Percentiles rank a stretch among this genome's conserved stretches.
Evolutionary conservation across 1,284 basidiomycete species (phyloP).

Genomic region (Trametes sp.): DNA sequence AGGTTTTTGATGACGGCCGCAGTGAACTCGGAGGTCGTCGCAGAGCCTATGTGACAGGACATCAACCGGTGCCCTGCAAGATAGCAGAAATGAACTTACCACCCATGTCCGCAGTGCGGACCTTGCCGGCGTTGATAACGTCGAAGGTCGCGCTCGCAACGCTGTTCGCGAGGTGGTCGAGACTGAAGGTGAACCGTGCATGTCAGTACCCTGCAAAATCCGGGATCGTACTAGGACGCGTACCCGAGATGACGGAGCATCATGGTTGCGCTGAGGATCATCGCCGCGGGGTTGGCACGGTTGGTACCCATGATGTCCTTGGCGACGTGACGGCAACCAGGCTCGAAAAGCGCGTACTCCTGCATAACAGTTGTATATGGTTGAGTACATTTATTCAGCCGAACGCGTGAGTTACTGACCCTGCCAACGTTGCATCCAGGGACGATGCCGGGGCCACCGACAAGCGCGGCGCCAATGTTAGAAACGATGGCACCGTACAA

Average conservation of each 20-base stretch:
- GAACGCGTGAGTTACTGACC: slow-evolving; percentile 52
- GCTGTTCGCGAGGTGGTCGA: slow-evolving; percentile 94
- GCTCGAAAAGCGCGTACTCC: slow-evolving; percentile 99
- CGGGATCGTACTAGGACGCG: slow-evolving; percentile 34
- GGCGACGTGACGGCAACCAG: slow-evolving; percentile 98
- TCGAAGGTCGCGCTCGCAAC: slow-evolving; percentile 95
- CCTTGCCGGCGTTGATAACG: slow-evolving; percentile 89
- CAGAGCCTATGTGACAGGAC: slow-evolving; percentile 61
- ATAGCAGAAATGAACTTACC: slow-evolving; percentile 59
- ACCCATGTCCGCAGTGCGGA: slow-evolving; percentile 96
- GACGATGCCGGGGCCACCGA: slow-evolving; percentile 97
- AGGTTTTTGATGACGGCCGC: slow-evolving; percentile 85
- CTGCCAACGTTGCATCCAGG: slow-evolving; percentile 98
- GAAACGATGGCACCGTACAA: slow-evolving; percentile 97
- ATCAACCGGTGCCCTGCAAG: background rate
- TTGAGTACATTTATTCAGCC: slow-evolving; percentile 4
- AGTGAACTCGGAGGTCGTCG: slow-evolving; percentile 94
- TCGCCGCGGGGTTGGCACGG: slow-evolving; percentile 97
- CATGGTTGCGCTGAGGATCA: slow-evolving; percentile 98
- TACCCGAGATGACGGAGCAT: slow-evolving; percentile 97
- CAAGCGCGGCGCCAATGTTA: slow-evolving; percentile 98
- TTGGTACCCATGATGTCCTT: slow-evolving; percentile 98
- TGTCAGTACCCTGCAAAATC: slow-evolving; percentile 4
- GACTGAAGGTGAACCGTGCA: slow-evolving; percentile 50
- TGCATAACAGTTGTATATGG: slow-evolving; percentile 39